phyloP scores from a whole-genome alignment of 306 rosid species.

The Pterocarpus macrocarpus region DNA sequence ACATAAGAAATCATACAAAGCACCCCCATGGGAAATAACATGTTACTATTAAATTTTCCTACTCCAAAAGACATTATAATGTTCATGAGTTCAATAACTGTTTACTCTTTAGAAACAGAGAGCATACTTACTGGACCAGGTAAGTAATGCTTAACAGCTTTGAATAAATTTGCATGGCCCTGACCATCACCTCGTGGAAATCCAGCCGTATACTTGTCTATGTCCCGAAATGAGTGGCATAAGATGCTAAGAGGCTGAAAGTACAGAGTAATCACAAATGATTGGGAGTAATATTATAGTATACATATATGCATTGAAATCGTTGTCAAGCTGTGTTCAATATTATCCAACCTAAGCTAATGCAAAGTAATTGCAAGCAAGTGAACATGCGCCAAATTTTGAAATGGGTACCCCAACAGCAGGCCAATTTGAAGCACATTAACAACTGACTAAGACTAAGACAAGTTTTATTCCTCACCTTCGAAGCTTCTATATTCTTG shows the following conservation, averaged over 20 bases:
- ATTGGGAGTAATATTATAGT: conserved; percentile 28
- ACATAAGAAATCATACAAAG: background rate
- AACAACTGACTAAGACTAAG: conserved; percentile 26
- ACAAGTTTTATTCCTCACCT: conserved; percentile 64
- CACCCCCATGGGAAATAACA: conserved; percentile 10
- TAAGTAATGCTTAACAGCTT: conserved; percentile 82
- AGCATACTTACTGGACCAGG: conserved; percentile 96
- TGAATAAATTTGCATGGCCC: conserved; percentile 84
- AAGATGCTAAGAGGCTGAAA: conserved; percentile 93
- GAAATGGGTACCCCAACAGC: conserved; percentile 17
- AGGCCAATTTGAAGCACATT: conserved; percentile 24
- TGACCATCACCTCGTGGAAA: conserved; percentile 91
- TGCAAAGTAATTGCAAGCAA: conserved; percentile 32
- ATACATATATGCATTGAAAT: background rate
- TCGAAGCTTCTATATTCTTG: conserved; percentile 80
- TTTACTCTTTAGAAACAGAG: conserved; percentile 28
- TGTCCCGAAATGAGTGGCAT: conserved; percentile 93
- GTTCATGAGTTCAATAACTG: conserved; percentile 23
- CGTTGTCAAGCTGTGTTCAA: conserved; percentile 20
- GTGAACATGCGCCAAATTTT: background rate
- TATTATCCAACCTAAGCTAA: conserved; percentile 13
- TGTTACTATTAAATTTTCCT: too few species aligned
- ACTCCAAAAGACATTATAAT: conserved; percentile 16
- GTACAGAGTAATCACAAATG: conserved; percentile 21
- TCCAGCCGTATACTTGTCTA: conserved; percentile 85